A percentile compares a stretch with the other conserved stretches of the same genome.
Evolutionary conservation across 306 rosid species (phyloP).

Genomic region (Quercus alba): DNA sequence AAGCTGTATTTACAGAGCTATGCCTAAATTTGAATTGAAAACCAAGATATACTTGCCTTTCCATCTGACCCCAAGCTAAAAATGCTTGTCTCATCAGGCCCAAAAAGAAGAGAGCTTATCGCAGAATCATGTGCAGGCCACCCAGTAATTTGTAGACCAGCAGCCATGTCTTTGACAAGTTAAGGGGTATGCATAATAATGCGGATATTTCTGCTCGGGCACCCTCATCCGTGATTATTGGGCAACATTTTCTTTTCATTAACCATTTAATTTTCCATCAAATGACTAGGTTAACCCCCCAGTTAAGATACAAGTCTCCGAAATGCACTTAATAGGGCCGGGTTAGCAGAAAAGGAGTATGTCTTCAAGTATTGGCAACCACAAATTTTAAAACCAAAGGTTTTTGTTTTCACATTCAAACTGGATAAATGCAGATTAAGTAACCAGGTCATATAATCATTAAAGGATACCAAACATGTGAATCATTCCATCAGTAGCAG

Average conservation of each 20-base stretch:
- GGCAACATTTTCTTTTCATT: background rate
- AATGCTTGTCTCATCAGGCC: constrained; percentile 97
- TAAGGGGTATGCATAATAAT: constrained; percentile 38
- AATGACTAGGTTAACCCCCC: background rate
- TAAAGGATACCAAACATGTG: constrained; percentile 98
- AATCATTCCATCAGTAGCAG: constrained; percentile 97
- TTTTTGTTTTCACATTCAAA: background rate
- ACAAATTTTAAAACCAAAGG: background rate
- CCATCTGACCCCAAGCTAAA: constrained; percentile 94
- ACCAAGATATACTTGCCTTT: constrained; percentile 49
- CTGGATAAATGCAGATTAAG: background rate
- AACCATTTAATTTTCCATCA: background rate
- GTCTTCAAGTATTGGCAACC: background rate
- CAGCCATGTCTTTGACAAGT: constrained; percentile 83
- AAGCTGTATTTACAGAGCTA: background rate
- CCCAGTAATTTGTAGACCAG: constrained; percentile 93
- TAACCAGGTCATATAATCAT: constrained; percentile 11
- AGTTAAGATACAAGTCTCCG: background rate
- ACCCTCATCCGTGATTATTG: background rate
- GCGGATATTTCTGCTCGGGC: background rate
- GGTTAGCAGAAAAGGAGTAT: background rate
- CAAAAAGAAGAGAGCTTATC: constrained; percentile 85
- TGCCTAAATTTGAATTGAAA: constrained; percentile 12
- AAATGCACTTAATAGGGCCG: background rate
- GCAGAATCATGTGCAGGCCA: constrained; percentile 99